phyloP scores from a whole-genome alignment of 2,329 filamentous ascomycete genomes.

The Aureobasidium sp. region DNA sequence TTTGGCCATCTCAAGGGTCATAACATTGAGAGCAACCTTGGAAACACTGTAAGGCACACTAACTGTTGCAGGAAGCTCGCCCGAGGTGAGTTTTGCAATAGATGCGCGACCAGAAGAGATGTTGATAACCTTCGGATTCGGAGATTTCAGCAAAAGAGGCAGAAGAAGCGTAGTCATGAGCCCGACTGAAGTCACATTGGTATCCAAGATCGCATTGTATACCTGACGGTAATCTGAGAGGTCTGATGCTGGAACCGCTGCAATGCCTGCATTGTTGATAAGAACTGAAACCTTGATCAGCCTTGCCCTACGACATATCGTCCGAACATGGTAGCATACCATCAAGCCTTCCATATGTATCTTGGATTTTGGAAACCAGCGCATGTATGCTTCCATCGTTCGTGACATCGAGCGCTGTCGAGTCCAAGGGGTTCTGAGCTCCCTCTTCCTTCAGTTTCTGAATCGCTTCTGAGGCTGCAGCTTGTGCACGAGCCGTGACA shows the following conservation, averaged over 20 bases:
- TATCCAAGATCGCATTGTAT: slow-evolving; percentile 31
- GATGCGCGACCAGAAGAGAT: slow-evolving; percentile 29
- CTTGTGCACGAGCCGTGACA: not conserved
- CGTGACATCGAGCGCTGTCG: not conserved
- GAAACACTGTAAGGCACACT: slow-evolving; percentile 22
- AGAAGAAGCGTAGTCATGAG: slow-evolving; percentile 29
- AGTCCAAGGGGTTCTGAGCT: not conserved
- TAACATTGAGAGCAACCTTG: slow-evolving; percentile 23
- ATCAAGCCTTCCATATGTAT: not conserved
- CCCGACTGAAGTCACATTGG: slow-evolving; percentile 41
- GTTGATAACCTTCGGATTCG: slow-evolving; percentile 29
- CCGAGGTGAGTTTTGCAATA: slow-evolving; percentile 20
- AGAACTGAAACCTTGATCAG: not conserved
- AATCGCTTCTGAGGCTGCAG: not conserved
- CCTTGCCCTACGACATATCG: not conserved
- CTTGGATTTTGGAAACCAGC: not conserved
- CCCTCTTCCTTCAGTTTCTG: not conserved
- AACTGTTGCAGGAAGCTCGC: slow-evolving; percentile 26
- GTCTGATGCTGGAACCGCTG: not conserved
- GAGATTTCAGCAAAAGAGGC: slow-evolving; percentile 25
- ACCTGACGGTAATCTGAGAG: slow-evolving; percentile 28
- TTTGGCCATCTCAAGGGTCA: slow-evolving; percentile 23
- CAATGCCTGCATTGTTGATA: not conserved
- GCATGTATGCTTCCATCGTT: not conserved
- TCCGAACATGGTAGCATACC: not conserved